Evolutionary conservation across 164 flowering plant genomes (phyloP), one percentile per base, ranked within the genome.

Genomic region (Nymphaea colorata): DNA sequence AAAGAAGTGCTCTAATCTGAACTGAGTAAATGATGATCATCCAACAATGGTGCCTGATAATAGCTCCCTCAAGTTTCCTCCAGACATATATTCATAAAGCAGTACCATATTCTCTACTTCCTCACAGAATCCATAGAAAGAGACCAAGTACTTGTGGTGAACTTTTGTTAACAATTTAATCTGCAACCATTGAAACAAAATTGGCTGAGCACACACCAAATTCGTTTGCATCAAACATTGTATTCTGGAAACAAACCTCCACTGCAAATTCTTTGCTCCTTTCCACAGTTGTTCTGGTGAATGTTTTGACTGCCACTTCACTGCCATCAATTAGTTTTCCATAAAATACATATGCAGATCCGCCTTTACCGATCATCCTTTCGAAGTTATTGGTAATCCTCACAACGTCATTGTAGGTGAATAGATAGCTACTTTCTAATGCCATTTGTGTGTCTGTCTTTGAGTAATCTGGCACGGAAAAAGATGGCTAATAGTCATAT

Each of bases 1-100:
- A 55, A 55, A 16, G 2, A 16, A 55, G 2, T 8, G 16, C 59
- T 55, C 16, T 8, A 10, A 25, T 1, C 36, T 25, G 36, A 25
- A 25, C 36, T 0, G 36, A 1, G 36, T 25, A 25, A 25, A 25
- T 25, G 36, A 25, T 25, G 1, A 25, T 25, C 36, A 55, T 55
- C 16, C 1, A 16, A 55, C 16, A 55, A 16, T 55, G 7, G 17
- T 66, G 78, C 81, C 87, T 70, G 77, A 78, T 3, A 84, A 70
- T 76, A 73, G 73, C 36, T 45, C 72, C 57, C 42, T 41, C 5
- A 83, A 75, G 70, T 82, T 72, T 25, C 85, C 83, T 70, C 79
- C 75, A n/a, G 81, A 68, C 87, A 85, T 80, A 75, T 70, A 79
- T 68, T 83, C 89, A 67, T 82, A 81, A n/a, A 85, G 69, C 43